These are phyloP conservation scores for Scheffersomyces illinoinensis DNA, from an alignment of 1,139 yeast species.

Conservation along the genomic window DNA sequence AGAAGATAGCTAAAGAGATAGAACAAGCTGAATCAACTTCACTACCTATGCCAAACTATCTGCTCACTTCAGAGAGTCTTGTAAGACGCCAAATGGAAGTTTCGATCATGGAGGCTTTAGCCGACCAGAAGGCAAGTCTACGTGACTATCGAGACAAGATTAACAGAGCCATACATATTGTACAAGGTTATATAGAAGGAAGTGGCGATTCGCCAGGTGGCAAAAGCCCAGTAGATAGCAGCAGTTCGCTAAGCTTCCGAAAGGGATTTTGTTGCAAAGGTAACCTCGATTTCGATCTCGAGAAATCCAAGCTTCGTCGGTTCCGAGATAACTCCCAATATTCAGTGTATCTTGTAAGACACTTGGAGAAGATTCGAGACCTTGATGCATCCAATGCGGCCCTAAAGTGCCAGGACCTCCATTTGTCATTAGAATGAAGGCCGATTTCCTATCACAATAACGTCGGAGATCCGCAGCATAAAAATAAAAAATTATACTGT, in stretches of 20 bases:
- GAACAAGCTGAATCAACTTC: neutral
- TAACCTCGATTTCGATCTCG: neutral
- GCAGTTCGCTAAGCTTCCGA: neutral
- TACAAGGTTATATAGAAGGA: neutral
- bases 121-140: neutral
- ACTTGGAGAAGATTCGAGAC: neutral
- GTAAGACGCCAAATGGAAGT: neutral
- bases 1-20: too few relatives aligned
- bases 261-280: neutral
- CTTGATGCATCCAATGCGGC: neutral
- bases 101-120: neutral
- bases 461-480: neutral
- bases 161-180: neutral
- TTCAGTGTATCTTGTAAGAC: neutral
- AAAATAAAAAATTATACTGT: neutral
- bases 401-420: conserved; percentile 15
- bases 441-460: neutral
- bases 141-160: neutral
- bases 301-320: neutral
- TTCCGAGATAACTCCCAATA: neutral
- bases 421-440: neutral
- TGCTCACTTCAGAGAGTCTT: neutral
- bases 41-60: neutral
- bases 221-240: neutral
- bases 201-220: neutral